These are phyloP conservation scores for Vickermania ingenoplastis DNA, from an alignment of 208 protist species.

Conservation along the genomic window DNA sequence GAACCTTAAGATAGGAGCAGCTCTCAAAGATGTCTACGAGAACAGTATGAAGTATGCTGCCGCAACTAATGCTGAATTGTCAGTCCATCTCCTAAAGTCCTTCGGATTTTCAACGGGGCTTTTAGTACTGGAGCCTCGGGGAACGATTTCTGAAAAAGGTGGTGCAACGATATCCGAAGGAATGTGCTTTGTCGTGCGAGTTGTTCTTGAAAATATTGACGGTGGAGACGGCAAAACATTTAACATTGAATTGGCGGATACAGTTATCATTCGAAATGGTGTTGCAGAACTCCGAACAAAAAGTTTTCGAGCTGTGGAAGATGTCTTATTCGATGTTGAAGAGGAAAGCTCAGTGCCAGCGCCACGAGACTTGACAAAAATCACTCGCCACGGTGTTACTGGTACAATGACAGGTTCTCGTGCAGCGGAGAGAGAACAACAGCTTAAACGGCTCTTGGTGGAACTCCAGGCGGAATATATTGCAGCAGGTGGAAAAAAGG, in stretches of 20 bases:
- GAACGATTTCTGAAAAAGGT: constrained; percentile 73
- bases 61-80: constrained; percentile 30
- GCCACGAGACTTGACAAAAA: constrained; percentile 47
- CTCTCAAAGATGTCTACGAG: constrained; percentile 54
- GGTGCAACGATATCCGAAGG: constrained; percentile 41
- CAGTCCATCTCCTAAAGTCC: constrained; percentile 34
- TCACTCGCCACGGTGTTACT: constrained; percentile 71
- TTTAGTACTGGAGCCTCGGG: constrained; percentile 70
- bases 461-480: constrained; percentile 64
- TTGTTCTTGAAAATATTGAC: constrained; percentile 54
- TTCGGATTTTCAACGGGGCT: constrained; percentile 80
- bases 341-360: constrained; percentile 13
- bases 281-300: constrained; percentile 68
- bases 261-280: constrained; percentile 50
- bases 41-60: constrained; percentile 34
- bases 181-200: constrained; percentile 81
- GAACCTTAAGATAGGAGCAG: constrained; percentile 35
- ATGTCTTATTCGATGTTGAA: constrained; percentile 53
- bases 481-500: constrained; percentile 70
- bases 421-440: constrained; percentile 61
- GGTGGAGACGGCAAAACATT: constrained; percentile 19
- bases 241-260: constrained; percentile 74
- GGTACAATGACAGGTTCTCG: constrained; percentile 54
- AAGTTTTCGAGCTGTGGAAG: constrained; percentile 44
- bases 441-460: constrained; percentile 46